Evolutionary conservation across 352 stramenopile genomes (phyloP), one percentile per base, ranked within the genome.

Genomic region (Phytopythium boreale): DNA sequence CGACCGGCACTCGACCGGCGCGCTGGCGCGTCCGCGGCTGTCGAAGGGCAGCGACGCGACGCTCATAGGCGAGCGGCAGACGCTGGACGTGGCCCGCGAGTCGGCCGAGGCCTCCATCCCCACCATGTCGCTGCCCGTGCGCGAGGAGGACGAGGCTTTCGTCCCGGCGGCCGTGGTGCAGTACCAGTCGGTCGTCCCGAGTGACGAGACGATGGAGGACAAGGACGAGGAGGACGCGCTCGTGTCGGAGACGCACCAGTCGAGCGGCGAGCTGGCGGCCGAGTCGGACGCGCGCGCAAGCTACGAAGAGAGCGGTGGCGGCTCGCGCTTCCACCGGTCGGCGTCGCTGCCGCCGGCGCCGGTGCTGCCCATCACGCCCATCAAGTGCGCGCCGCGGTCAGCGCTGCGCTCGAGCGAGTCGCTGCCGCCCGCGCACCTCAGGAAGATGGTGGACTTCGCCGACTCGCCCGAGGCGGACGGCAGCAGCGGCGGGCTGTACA

Each of bases 1-100:
- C 22, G 87, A 78, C 51, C 77, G 81, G 62, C 74, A 34, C 57
- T 73, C 29, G 56, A 71, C n/a, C 63, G 70, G 4, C 56, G 69
- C 39, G 63, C 64, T 20, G 70, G 77, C 26, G 71, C 68, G 41
- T 39, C 61, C 49, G 12, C n/a, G 36, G 10, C n/a, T 22, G 24
- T 62, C 56, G 46, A 74, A 67, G 44, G 34, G 14, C 17, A 51
- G 57, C 15, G 6, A 31, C 4, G 49, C 29, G 2, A 43, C 19
- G 19, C 39, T 65, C 37, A 70, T 70, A 39, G 64, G 44, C 31
- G 63, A 75, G 15, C 68, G 61, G 8, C 39, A 37, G 2, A 66
- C 52, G 29, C 47, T 79, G 34, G 66, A 78, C 17, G 39, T 59
- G 12, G 59, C 70, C 4, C 41, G 41, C 15, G 71, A 79, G 24